phyloP scores from a whole-genome alignment of 2,329 filamentous ascomycete genomes.

The Colletotrichum sojae region DNA sequence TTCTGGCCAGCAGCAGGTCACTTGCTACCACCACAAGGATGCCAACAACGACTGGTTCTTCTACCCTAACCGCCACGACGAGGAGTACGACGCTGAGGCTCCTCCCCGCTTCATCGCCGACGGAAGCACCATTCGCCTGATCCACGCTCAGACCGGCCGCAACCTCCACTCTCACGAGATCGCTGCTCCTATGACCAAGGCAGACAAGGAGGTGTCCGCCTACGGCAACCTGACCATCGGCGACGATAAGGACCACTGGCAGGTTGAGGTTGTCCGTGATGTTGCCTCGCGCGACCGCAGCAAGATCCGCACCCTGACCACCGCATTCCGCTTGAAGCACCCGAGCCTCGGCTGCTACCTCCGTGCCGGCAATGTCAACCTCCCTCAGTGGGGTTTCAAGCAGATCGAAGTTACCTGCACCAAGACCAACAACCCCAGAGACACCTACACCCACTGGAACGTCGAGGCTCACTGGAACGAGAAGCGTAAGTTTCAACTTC shows the following conservation, averaged over 20 bases:
- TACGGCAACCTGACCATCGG: slow-evolving; percentile 97
- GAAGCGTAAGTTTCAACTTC: slow-evolving; percentile 75
- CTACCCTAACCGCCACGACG: slow-evolving; percentile 88
- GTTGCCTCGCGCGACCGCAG: slow-evolving; percentile 88
- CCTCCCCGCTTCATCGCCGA: slow-evolving; percentile 84
- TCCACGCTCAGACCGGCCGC: slow-evolving; percentile 95
- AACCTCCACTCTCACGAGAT: slow-evolving; percentile 97
- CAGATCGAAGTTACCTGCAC: slow-evolving; percentile 98
- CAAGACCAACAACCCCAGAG: slow-evolving; percentile 91
- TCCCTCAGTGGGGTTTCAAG: slow-evolving; percentile 99
- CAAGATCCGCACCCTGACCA: slow-evolving; percentile 91
- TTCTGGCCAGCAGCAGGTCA: slow-evolving; percentile 94
- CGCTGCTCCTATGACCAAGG: slow-evolving; percentile 88
- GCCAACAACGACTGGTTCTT: slow-evolving; percentile 99
- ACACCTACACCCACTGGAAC: slow-evolving; percentile 99
- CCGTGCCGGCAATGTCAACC: slow-evolving; percentile 93
- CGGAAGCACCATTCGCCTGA: slow-evolving; percentile 83
- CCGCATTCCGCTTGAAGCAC: slow-evolving; percentile 91
- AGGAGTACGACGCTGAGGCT: slow-evolving; percentile 79
- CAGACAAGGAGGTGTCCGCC: slow-evolving; percentile 91
- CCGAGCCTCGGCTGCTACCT: slow-evolving; percentile 90
- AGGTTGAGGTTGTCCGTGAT: slow-evolving; percentile 91
- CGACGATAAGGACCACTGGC: slow-evolving; percentile 98
- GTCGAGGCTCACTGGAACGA: slow-evolving; percentile 96
- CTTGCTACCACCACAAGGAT: slow-evolving; percentile 99